Evolutionary conservation across 805 yeast genomes (phyloP).

Genomic region (Wickerhamiella kazuoi): DNA sequence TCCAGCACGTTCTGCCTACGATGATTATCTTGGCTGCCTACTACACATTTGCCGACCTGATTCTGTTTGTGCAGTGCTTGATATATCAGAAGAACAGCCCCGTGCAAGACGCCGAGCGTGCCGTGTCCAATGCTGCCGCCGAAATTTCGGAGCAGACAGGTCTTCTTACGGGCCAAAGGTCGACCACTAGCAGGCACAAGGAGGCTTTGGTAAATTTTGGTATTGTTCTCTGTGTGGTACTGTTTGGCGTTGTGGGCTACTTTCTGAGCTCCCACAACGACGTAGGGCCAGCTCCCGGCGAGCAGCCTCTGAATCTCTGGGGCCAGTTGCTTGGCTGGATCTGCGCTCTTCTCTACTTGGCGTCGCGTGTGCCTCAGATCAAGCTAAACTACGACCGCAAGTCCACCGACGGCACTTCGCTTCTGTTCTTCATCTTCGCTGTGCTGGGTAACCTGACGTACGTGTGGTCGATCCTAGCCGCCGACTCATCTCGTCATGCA

Average conservation of each 20-base stretch:
- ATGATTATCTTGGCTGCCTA: conserved; percentile 86
- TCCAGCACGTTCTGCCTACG: conserved; percentile 84
- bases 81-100: conserved; percentile 48
- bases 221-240: conserved; percentile 48
- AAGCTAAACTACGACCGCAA: conserved; percentile 68
- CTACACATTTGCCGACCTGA: conserved; percentile 80
- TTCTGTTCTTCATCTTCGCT: conserved; percentile 85
- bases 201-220: conserved; percentile 19
- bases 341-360: conserved; percentile 34
- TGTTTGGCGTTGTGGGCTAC: conserved; percentile 83
- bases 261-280: conserved; percentile 40
- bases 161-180: conserved; percentile 6
- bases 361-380: conserved; percentile 87
- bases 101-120: conserved; percentile 22
- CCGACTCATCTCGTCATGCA: conserved; percentile 49
- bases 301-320: conserved; percentile 42
- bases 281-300: conserved; percentile 23
- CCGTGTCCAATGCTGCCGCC: background rate
- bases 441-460: conserved; percentile 86
- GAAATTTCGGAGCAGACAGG: conserved; percentile 7
- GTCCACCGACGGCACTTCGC: conserved; percentile 88
- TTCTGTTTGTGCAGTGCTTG: conserved; percentile 67
- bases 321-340: conserved; percentile 80
- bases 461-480: conserved; percentile 62
- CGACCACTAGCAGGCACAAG: conserved; percentile 1